Evolutionary conservation across 192 early-diverging fungal species (phyloP), one percentile per base, ranked within the genome.

Genomic region (Backusella luteola): DNA sequence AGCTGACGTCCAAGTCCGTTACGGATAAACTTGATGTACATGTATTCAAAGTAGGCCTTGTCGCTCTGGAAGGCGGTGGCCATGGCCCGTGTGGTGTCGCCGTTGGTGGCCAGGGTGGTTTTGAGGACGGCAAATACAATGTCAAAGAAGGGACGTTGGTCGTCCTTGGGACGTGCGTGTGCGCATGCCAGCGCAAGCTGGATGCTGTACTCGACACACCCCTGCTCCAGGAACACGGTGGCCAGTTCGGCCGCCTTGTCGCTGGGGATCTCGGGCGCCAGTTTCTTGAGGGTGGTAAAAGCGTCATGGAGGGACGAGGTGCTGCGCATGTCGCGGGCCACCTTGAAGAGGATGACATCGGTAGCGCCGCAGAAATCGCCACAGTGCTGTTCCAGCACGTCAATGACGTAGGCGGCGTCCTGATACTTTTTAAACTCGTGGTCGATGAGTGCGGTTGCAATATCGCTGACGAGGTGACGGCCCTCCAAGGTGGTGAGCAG

Each of bases 271-370:
- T 71, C 26, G 21, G 42, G 41, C 4, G 70, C 70, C 9, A 71
- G 6, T 19, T 46, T 71, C 42, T 71, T 71, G 14, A 71, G 29
- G 0, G 42, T 23, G 6, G 3, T 29, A 32, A 71, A 71, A 5
- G 70, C 41, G 23, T 71, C 70, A 15, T 23, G 44, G 7, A 71
- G 26, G 6, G 29, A 49, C 0, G 70, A 1, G 15, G 11, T 44
- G 2, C 9, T 29, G 42, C 32, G 32, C 7, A 71, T 71, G 15
- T 71, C 23, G 29, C 41, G 44, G 0, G 44, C n/a, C 4, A 44
- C 70, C 41, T 71, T 71, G 44, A 46, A 71, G 2, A 71, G 39
- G 9, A 71, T 17, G 15, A 71, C 70, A 7, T 71, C 70, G 29
- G 41, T 71, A 1, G 41, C 39, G 4, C 70, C 70, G 7, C 70